These are phyloP conservation scores for Nicotiana paniculata DNA, from an alignment of 257 asterid species.

Conservation along the genomic window DNA sequence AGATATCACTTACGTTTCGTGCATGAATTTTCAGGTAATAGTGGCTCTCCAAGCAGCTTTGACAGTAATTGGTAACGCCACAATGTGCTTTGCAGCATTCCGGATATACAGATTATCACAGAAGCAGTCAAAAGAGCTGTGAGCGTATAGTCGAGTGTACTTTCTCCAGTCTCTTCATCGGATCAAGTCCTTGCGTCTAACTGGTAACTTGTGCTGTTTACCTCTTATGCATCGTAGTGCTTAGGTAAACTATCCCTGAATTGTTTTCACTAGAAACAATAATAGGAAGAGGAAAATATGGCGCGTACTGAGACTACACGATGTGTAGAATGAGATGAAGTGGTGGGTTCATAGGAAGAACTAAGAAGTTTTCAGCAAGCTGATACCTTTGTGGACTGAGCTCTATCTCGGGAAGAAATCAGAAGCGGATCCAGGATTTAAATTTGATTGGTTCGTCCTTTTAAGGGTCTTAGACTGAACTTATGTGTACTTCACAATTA, in stretches of 20 bases:
- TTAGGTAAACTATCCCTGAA: background rate
- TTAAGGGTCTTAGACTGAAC: constrained; percentile 4
- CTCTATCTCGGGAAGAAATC: background rate
- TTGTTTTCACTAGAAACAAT: background rate
- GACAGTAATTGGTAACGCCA: constrained; percentile 74
- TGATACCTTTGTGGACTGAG: background rate
- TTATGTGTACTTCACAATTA: background rate
- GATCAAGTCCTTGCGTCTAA: background rate
- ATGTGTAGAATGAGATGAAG: background rate
- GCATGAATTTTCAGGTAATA: constrained; percentile 42
- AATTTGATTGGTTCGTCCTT: constrained; percentile 6
- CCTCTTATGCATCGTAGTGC: background rate
- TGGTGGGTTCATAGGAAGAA: background rate
- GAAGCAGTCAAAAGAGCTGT: constrained; percentile 40
- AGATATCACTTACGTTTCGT: background rate
- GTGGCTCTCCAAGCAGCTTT: constrained; percentile 93
- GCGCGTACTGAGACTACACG: background rate
- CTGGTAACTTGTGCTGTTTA: background rate
- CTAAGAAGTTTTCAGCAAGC: background rate
- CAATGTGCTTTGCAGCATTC: constrained; percentile 93
- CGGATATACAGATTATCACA: constrained; percentile 58
- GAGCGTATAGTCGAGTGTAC: constrained; percentile 11
- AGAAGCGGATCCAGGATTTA: background rate
- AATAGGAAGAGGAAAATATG: background rate
- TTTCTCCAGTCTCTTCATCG: background rate